Percentiles rank a stretch among this genome's conserved stretches.
Evolutionary conservation across 2,329 filamentous ascomycete species (phyloP).

Genomic region (Xylariaceae sp.): DNA sequence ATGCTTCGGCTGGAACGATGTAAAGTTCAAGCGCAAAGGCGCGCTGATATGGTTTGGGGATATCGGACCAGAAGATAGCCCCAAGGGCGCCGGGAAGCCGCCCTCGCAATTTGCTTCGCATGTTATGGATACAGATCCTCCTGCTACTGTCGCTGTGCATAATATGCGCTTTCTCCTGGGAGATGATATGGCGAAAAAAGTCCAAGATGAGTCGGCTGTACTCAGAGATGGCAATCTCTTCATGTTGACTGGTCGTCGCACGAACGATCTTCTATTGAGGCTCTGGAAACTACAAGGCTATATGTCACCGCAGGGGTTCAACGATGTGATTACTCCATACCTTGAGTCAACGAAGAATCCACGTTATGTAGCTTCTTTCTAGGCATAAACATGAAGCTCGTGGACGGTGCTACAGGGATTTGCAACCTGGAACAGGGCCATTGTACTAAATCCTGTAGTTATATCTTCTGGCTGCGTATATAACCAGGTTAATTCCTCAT

Average conservation of each 20-base stretch:
- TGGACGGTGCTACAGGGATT: too few relatives aligned
- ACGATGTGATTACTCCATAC: too few relatives aligned
- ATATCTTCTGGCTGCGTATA: too few relatives aligned
- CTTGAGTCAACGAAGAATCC: too few relatives aligned
- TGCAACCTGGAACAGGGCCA: too few relatives aligned
- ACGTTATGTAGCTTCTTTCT: too few relatives aligned
- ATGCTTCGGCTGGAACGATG: constrained; percentile 40
- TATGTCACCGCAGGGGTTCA: constrained; percentile 21
- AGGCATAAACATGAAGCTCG: too few relatives aligned
- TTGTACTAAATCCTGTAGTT: too few relatives aligned
- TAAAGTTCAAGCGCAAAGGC: constrained; percentile 37
- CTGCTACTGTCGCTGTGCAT: constrained; percentile 42
- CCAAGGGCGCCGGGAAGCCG: constrained; percentile 5
- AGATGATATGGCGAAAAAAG: constrained; percentile 35
- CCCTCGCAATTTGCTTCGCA: constrained; percentile 43
- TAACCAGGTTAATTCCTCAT: too few relatives aligned
- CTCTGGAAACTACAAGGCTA: constrained; percentile 60
- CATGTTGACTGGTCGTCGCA: constrained; percentile 41
- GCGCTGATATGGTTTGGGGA: constrained; percentile 43
- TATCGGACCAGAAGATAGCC: constrained; percentile 1
- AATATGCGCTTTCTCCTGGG: constrained; percentile 51
- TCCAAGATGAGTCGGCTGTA: constrained; percentile 34
- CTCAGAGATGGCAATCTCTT: constrained; percentile 39
- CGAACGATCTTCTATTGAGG: constrained; percentile 43
- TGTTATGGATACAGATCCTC: constrained; percentile 34